These are phyloP conservation scores for Triticum dicoccoides DNA, from an alignment of 176 grass and related monocot species.

Conservation along the genomic window DNA sequence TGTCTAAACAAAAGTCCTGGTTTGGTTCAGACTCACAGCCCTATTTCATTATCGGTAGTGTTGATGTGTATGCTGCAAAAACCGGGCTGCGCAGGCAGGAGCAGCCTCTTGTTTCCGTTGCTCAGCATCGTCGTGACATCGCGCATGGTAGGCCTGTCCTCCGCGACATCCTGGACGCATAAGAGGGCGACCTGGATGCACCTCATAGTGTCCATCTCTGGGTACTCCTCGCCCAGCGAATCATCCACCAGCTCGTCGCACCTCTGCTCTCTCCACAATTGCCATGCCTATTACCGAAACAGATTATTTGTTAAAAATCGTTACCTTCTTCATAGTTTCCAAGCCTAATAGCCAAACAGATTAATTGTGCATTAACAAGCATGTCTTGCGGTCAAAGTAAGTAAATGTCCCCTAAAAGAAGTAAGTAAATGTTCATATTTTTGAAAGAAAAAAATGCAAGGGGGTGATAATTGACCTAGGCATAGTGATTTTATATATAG, in stretches of 20 bases:
- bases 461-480: not conserved
- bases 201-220: slow-evolving; percentile 2
- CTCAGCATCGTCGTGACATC: not conserved
- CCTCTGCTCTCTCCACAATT: slow-evolving; percentile 2
- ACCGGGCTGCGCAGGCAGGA: not conserved
- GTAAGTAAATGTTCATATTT: not conserved
- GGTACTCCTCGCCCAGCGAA: not conserved
- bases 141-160: slow-evolving; percentile 14
- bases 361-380: not conserved
- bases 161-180: not conserved
- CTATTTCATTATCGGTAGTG: not conserved
- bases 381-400: not conserved
- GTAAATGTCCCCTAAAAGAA: no score
- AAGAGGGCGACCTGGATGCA: slow-evolving; percentile 5
- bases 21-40: not conserved
- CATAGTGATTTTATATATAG: not conserved
- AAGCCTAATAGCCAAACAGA: no score
- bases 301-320: not conserved
- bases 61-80: not conserved
- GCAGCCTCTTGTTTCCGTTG: not conserved
- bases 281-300: not conserved
- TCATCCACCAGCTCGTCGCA: slow-evolving; percentile 7
- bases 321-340: no score
- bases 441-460: not conserved
- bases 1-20: not conserved